Evolutionary conservation across 2,329 filamentous ascomycete genomes (phyloP), one percentile per base, ranked within the genome.

Genomic region (Fusarium vanettenii): DNA sequence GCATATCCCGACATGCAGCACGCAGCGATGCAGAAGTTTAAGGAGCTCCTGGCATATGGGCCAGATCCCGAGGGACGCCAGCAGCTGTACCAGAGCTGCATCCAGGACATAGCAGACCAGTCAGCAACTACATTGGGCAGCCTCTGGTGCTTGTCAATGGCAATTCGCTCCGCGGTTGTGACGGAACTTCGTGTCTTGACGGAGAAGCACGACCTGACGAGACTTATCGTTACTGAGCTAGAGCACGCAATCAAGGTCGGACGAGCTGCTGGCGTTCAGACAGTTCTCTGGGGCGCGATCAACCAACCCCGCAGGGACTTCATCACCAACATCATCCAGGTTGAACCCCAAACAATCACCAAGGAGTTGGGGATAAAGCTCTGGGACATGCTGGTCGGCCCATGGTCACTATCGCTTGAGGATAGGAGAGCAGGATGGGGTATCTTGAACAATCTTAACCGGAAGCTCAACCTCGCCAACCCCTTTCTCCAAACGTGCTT

Each of bases 361-460:
- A 79, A 86, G 4, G 89, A 92, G 2, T 85, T 94, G 5, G 91
- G 92, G 18, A 84, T 86, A 48, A 86, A 85, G 14, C 86, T 97
- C 2, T 97, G 94, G 94, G 86, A 92, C 66, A 85, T 92, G 43
- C 86, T 97, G 29, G 90, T 97, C 57, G 93, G 94, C 14, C 85
- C 88, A 6, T 83, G 87, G 43, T 90, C 91, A 5, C 83, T 91
- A 5, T 90, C 88, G 27, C 83, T 87, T 5, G 87, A 89, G 10
- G 91, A 94, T 69, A 88, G 93, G 64, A 88, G 90, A 69, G 84
- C 87, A 16, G 92, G 92, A 0, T 97, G 95, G 95, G 85, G 89
- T 29, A 88, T 92, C 66, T 82, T 96, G 61, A 88, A 90, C 80
- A 75, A 76, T 20, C 83, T 87, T 25, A 81, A 65, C 86, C 33